These are phyloP conservation scores for Eustoma russellianum DNA, from an alignment of 257 asterid genomes.

Conservation along the genomic window DNA sequence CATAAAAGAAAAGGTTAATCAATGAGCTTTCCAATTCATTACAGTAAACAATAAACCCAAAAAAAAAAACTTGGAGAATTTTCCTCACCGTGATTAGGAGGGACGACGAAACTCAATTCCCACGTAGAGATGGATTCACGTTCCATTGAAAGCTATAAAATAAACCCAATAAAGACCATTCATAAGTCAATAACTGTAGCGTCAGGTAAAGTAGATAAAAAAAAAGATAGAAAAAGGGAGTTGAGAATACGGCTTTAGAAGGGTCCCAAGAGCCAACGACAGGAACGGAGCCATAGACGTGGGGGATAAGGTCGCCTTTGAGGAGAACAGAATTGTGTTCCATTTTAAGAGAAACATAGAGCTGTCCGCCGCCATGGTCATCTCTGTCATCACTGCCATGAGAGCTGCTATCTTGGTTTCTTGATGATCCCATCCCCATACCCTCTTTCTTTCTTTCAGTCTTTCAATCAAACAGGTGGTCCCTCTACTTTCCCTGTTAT, in stretches of 20 bases:
- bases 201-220: not conserved
- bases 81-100: conserved; percentile 49
- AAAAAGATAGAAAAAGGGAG: not conserved
- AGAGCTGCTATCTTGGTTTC: conserved; percentile 46
- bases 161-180: not conserved
- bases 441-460: too few relatives aligned
- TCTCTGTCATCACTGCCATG: conserved; percentile 68
- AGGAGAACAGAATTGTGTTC: conserved; percentile 52
- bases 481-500: too few relatives aligned
- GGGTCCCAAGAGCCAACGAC: conserved; percentile 95
- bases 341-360: conserved; percentile 91
- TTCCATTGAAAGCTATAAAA: conserved; percentile 64
- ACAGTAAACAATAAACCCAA: not conserved
- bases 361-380: conserved; percentile 81
- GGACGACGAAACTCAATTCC: conserved; percentile 94
- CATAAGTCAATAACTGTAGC: not conserved
- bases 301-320: conserved; percentile 66
- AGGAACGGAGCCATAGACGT: conserved; percentile 84
- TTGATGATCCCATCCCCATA: conserved; percentile 76
- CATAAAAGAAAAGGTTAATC: conserved; percentile 8
- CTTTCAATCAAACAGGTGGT: too few relatives aligned
- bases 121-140: conserved; percentile 94
- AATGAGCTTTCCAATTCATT: conserved; percentile 10
- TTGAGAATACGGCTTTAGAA: conserved; percentile 57
- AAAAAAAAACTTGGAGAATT: not conserved